Base-by-base conservation (phyloP, 352 stramenopile genomes). In the Bremia lactucae region DNA sequence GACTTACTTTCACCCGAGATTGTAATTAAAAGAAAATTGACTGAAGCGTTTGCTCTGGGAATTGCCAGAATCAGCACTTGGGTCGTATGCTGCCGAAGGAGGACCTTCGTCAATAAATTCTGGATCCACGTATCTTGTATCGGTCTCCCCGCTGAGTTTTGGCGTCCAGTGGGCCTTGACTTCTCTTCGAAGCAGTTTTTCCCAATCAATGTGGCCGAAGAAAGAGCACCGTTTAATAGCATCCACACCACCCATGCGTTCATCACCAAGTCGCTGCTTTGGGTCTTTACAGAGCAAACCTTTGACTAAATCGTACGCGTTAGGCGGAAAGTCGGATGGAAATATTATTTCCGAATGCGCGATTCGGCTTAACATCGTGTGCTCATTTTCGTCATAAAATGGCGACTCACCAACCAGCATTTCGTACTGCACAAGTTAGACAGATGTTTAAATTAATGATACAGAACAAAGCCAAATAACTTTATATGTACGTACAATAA, bases 21-120 rank as follows among this genome's bases (percentile, higher is more conserved):
- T 86, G 54, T 87, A 89, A 62, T 91, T 89, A 60, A 94, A 94
- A 42, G 75, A 89, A 51, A 94, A 94, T 57, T 94, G 81, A 51
- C 81, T 94, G 36, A 94, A 94, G 21, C 81, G 76, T 42, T 86
- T 86, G 68, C 77, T 90, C 24, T 68, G 63, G 22, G 71, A 79
- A 22, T 83, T 84, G 39, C 68, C 72, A 11, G 60, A 46, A 14
- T 65, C 59, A 14, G 68, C 53, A 36, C 71, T 88, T 19, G 78
- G 71, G 49, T 91, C 79, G 52, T 87, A 81, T 2, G 72, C 72
- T 23, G 81, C 81, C 6, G 81, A 91, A 26, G 78, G 78, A 3
- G 81, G 81, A 1, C 75, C 81, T 42, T 91, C 81, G 47, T 89
- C 73, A 31, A 85, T 91, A 42, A 94, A 94, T 47, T 89, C 78